Evolutionary conservation across 1,284 basidiomycete genomes (phyloP).

Genomic region (Thelephora terrestris): DNA sequence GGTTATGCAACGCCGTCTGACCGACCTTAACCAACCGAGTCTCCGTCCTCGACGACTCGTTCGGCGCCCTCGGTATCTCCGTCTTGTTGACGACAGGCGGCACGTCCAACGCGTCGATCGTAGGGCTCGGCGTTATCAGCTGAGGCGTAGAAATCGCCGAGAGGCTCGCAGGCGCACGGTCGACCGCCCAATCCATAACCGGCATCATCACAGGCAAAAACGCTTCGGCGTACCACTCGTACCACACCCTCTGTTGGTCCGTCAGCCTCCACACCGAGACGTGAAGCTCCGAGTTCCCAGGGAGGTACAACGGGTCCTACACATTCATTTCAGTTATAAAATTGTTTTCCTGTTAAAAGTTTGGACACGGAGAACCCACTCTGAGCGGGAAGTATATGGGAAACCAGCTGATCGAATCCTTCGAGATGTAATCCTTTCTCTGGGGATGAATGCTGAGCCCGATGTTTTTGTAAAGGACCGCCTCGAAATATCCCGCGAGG

Average conservation of each 20-base stretch:
- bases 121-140: conserved; percentile 44
- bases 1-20: conserved; percentile 86
- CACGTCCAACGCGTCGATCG: conserved; percentile 50
- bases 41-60: conserved; percentile 19
- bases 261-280: conserved; percentile 94
- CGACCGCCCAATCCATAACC: conserved; percentile 2
- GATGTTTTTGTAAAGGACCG: conserved; percentile 81
- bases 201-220: conserved; percentile 55
- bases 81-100: conserved; percentile 16
- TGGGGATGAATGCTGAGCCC: conserved; percentile 93
- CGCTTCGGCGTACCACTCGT: conserved; percentile 95
- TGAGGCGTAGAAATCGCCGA: conserved; percentile 29
- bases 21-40: conserved; percentile 73
- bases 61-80: conserved; percentile 11
- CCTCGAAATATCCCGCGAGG: conserved; percentile 97
- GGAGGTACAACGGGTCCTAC: conserved; percentile 88
- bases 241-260: conserved; percentile 87
- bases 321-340: too few relatives aligned
- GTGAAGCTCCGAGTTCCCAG: conserved; percentile 84
- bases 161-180: conserved; percentile 12
- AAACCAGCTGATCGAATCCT: conserved; percentile 99
- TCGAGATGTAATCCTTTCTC: conserved; percentile 71
- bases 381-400: conserved; percentile 93
- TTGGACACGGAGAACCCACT: conserved; percentile 29
- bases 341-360: neutral